Evolutionary conservation across 495 filamentous ascomycete species (phyloP).

Genomic region (Aspergillus nidulans): DNA sequence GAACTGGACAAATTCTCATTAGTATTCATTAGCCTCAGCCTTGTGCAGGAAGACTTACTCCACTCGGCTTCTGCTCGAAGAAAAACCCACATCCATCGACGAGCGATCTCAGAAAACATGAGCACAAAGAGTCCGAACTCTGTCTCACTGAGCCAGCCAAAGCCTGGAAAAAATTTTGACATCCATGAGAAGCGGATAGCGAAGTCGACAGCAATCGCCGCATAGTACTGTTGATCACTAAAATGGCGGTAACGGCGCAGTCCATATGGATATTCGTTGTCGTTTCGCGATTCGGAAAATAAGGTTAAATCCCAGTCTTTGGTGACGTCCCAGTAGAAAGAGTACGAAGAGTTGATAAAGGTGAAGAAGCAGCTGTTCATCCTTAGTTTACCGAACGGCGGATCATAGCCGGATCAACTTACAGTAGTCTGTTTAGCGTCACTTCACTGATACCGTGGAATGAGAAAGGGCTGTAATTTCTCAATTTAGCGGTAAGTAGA

Average conservation of each 20-base stretch:
- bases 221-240: conserved; percentile 71
- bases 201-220: conserved; percentile 72
- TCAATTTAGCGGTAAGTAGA: conserved; percentile 66
- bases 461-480: conserved; percentile 56
- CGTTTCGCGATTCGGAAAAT: conserved; percentile 51
- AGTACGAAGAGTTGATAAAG: conserved; percentile 79
- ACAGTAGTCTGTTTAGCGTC: conserved; percentile 55
- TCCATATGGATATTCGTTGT: conserved; percentile 67
- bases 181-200: conserved; percentile 85
- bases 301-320: conserved; percentile 95
- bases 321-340: conserved; percentile 96
- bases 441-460: conserved; percentile 53
- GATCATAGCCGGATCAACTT: conserved; percentile 12
- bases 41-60: conserved; percentile 44
- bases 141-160: conserved; percentile 77
- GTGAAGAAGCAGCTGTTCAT: conserved; percentile 52
- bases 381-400: background rate
- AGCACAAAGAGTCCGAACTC: conserved; percentile 86
- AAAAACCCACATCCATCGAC: conserved; percentile 96
- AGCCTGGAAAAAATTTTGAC: conserved; percentile 71
- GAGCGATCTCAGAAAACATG: conserved; percentile 76
- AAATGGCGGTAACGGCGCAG: conserved; percentile 71
- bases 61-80: conserved; percentile 92
- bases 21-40: conserved; percentile 12
- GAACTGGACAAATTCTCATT: conserved; percentile 35